phyloP scores from a whole-genome alignment of 2,329 filamentous ascomycete species.

The Verticillium albo-atrum region DNA sequence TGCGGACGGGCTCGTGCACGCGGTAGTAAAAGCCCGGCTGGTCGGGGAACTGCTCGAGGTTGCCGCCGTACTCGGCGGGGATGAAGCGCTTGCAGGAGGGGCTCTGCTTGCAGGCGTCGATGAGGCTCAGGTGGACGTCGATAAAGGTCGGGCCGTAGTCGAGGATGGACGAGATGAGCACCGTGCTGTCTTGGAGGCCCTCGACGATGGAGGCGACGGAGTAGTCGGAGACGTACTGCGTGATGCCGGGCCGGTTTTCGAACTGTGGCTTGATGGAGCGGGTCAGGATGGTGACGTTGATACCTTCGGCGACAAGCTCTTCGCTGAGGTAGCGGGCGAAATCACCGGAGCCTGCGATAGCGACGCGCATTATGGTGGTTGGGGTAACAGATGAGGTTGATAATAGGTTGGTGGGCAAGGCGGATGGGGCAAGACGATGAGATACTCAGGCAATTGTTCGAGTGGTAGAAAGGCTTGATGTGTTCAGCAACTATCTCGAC shows the following conservation, averaged over 20 bases:
- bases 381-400: too few relatives aligned
- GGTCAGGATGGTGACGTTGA: conserved; percentile 8
- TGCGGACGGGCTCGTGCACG: conserved; percentile 3
- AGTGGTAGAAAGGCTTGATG: not conserved
- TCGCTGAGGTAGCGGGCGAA: conserved; percentile 11
- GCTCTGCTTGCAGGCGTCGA: conserved; percentile 9
- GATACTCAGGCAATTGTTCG: not conserved
- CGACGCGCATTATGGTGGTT: conserved; percentile 4
- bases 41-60: conserved; percentile 9
- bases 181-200: conserved; percentile 3
- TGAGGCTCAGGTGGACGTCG: conserved; percentile 9
- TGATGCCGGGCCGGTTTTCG: conserved; percentile 1
- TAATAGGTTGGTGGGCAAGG: not conserved
- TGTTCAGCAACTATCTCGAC: not conserved
- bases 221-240: conserved; percentile 3
- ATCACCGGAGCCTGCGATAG: conserved; percentile 12
- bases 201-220: conserved; percentile 1
- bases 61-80: conserved; percentile 11
- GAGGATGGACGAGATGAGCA: conserved; percentile 12
- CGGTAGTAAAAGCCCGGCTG: conserved; percentile 11
- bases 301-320: conserved; percentile 6
- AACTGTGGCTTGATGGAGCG: conserved; percentile 7
- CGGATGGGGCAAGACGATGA: too few relatives aligned
- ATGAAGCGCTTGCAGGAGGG: conserved; percentile 12
- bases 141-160: conserved; percentile 7